Evolutionary conservation across 2,329 filamentous ascomycete species (phyloP).

Genomic region (Parasarocladium wereldwijsianum): DNA sequence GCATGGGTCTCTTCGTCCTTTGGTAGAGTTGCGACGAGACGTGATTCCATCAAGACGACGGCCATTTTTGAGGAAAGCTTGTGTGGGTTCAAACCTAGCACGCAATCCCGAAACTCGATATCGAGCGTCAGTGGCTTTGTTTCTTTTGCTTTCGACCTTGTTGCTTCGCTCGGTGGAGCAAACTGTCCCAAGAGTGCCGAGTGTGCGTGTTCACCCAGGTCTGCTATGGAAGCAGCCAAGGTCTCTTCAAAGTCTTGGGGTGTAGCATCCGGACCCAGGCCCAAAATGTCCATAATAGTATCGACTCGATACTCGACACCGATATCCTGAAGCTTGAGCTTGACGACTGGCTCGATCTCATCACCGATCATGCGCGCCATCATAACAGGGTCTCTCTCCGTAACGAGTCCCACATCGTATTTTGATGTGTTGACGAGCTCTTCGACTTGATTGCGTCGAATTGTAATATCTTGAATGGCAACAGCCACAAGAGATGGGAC

Average conservation of each 20-base stretch:
- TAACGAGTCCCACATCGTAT: constrained; percentile 9
- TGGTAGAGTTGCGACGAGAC: constrained; percentile 52
- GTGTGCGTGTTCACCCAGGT: constrained; percentile 52
- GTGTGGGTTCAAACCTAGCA: constrained; percentile 73
- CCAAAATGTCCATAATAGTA: constrained; percentile 66
- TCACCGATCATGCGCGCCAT: constrained; percentile 88
- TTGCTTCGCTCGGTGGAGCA: constrained; percentile 8
- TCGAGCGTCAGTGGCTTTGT: constrained; percentile 52
- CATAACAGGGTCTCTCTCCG: constrained; percentile 36
- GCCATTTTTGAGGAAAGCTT: constrained; percentile 61
- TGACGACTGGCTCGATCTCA: constrained; percentile 83
- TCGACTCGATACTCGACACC: constrained; percentile 81
- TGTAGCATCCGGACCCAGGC: constrained; percentile 50
- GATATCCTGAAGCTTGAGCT: constrained; percentile 73
- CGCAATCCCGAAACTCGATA: constrained; percentile 65
- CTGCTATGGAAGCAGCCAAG: constrained; percentile 67
- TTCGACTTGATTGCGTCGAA: constrained; percentile 53
- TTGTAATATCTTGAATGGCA: constrained; percentile 48
- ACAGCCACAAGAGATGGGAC: constrained; percentile 70
- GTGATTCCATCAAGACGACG: constrained; percentile 65
- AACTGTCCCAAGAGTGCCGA: constrained; percentile 22
- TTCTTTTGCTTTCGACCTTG: constrained; percentile 12
- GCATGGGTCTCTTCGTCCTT: constrained; percentile 49
- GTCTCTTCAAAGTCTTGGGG: constrained; percentile 60
- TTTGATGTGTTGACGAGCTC: constrained; percentile 41